A percentile compares a stretch with the other conserved stretches of the same genome.
Evolutionary conservation across 805 yeast genomes (phyloP).

Genomic region (Helenozyma baotianmanensis): DNA sequence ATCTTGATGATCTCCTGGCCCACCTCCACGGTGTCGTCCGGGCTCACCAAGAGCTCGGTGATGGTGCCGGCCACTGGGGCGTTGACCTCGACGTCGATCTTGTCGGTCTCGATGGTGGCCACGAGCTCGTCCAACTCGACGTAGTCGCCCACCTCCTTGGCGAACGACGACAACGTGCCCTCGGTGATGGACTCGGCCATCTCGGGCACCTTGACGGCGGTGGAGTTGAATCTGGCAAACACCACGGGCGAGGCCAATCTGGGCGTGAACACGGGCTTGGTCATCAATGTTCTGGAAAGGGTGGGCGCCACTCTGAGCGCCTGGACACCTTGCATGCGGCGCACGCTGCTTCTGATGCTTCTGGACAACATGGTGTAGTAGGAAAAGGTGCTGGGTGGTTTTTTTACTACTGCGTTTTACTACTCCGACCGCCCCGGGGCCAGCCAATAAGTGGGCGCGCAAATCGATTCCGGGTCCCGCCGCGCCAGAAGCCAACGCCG

Average conservation of each 20-base stretch:
- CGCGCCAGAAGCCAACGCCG: too few species aligned
- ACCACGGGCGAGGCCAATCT: constrained; percentile 14
- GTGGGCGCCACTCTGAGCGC: constrained; percentile 10
- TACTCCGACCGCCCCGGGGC: constrained; percentile 14
- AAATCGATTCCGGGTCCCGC: constrained; percentile 5
- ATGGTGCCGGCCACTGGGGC: constrained; percentile 90
- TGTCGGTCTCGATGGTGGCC: constrained; percentile 97
- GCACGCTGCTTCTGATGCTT: constrained; percentile 25
- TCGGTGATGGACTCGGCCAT: constrained; percentile 99
- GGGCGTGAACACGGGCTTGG: constrained; percentile 3
- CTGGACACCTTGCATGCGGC: constrained; percentile 19
- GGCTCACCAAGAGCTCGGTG: constrained; percentile 72
- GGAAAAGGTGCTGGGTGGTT: not conserved
- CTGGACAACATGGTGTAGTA: constrained; percentile 28
- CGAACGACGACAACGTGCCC: constrained; percentile 74
- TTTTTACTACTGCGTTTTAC: constrained; percentile 2
- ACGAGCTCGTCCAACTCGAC: constrained; percentile 83
- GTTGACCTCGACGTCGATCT: constrained; percentile 95
- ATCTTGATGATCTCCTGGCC: constrained; percentile 89
- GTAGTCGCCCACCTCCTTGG: constrained; percentile 80
- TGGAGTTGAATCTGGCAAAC: constrained; percentile 36
- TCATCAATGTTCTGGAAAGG: constrained; percentile 18
- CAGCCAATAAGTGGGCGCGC: constrained; percentile 16
- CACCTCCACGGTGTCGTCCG: constrained; percentile 92
- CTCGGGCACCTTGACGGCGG: constrained; percentile 83